phyloP scores from a whole-genome alignment of 495 filamentous ascomycete genomes.

The Penicillium lagena region DNA sequence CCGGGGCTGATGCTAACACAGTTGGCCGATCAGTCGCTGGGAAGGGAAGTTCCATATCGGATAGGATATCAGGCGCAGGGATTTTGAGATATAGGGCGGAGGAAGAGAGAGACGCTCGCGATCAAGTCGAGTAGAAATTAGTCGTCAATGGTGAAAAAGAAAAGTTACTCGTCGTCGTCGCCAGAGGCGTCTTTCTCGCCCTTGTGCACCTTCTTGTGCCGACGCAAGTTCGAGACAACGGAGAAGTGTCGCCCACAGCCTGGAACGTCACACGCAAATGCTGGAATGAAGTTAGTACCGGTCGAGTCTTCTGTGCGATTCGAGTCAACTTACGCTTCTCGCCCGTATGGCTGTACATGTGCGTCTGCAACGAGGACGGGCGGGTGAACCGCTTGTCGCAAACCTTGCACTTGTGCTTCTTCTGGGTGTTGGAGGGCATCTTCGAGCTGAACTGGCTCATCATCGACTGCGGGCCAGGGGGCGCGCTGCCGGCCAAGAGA shows the following conservation, averaged over 20 bases:
- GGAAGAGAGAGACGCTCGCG: constrained; percentile 7
- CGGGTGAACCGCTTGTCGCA: constrained; percentile 98
- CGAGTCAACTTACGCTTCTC: constrained; percentile 81
- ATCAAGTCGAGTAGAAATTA: constrained; percentile 6
- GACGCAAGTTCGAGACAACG: constrained; percentile 90
- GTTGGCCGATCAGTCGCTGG: constrained; percentile 4
- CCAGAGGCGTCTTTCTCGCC: constrained; percentile 55
- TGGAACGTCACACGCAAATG: constrained; percentile 89
- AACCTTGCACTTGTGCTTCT: constrained; percentile 99
- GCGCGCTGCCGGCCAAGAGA: constrained; percentile 57
- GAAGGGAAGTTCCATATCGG: constrained; percentile 1
- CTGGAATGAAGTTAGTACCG: constrained; percentile 45
- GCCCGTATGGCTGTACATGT: constrained; percentile 98
- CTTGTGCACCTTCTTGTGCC: constrained; percentile 96
- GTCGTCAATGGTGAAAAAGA: constrained; percentile 5
- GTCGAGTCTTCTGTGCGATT: not conserved
- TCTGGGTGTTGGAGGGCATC: constrained; percentile 89
- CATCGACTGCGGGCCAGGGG: constrained; percentile 90
- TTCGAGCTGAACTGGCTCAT: constrained; percentile 99
- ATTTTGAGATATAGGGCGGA: not conserved
- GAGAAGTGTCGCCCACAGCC: constrained; percentile 97
- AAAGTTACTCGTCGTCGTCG: constrained; percentile 40
- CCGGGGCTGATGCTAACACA: constrained; percentile 10
- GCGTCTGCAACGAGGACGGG: constrained; percentile 92
- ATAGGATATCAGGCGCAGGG: constrained; percentile 5